Percentiles rank a stretch among this genome's conserved stretches.
Conservation (phyloP, 2,329 filamentous ascomycete species). For the Pezicula carpinea region DNA sequence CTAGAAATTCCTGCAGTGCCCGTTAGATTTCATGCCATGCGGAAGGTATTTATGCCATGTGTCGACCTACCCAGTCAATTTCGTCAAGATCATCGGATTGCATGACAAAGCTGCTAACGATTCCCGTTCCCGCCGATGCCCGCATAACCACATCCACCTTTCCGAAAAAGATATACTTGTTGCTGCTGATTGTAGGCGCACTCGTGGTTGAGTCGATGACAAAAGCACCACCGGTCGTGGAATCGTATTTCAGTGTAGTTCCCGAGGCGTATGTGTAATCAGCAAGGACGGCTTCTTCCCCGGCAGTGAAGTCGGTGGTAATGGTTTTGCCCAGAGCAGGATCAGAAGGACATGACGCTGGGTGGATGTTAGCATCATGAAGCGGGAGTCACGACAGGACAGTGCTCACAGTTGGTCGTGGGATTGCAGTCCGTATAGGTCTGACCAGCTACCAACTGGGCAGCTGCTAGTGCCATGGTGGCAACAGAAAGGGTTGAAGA, state of each 20-base stretch:
- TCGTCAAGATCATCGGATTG: slow-evolving; percentile 48
- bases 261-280: slow-evolving; percentile 54
- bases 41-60: neutral
- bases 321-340: slow-evolving; percentile 35
- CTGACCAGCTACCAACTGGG: slow-evolving; percentile 31
- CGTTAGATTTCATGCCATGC: neutral
- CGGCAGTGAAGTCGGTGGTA: slow-evolving; percentile 36
- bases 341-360: slow-evolving; percentile 35
- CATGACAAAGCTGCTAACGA: slow-evolving; percentile 44
- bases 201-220: slow-evolving; percentile 41
- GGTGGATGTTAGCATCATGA: slow-evolving; percentile 12
- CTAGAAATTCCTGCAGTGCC: slow-evolving; percentile 29
- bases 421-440: slow-evolving; percentile 41
- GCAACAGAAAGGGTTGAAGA: neutral
- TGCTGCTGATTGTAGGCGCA: slow-evolving; percentile 40
- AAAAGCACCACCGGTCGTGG: slow-evolving; percentile 42
- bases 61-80: slow-evolving; percentile 40
- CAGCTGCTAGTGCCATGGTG: slow-evolving; percentile 9
- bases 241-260: slow-evolving; percentile 34
- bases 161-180: slow-evolving; percentile 50
- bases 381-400: neutral
- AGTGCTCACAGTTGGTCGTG: slow-evolving; percentile 31
- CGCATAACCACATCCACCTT: slow-evolving; percentile 42
- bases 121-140: slow-evolving; percentile 42
- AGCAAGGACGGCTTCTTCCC: slow-evolving; percentile 29